Percentiles rank a stretch among this genome's conserved stretches.
Conservation (phyloP, 1,139 yeast genomes). For the Meyerozyma carpophila region DNA sequence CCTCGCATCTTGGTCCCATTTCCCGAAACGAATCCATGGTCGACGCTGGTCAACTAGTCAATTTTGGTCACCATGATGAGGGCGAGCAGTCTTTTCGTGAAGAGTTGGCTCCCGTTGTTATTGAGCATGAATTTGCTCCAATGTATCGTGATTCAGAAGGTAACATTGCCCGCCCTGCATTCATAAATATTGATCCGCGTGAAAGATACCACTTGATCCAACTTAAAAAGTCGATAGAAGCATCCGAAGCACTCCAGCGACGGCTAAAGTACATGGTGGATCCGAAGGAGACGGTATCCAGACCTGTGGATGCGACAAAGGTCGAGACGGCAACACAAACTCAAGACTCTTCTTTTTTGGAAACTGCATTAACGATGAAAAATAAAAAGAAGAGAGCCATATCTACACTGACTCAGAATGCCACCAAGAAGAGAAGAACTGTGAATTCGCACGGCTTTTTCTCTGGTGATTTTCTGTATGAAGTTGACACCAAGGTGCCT, state of each 20-base stretch:
- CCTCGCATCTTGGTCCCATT: conserved; percentile 1
- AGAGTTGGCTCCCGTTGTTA: conserved; percentile 4
- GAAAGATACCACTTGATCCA: conserved; percentile 41
- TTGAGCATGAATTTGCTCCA: conserved; percentile 29
- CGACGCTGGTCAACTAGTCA: conserved; percentile 1
- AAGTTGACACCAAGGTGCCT: conserved; percentile 14
- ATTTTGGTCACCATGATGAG: conserved; percentile 2
- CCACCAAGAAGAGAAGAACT: conserved; percentile 11
- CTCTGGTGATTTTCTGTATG: conserved; percentile 35
- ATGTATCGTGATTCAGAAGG: conserved; percentile 32
- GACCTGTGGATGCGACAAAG: conserved; percentile 9
- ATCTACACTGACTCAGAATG: conserved; percentile 1
- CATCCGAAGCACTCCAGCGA: conserved; percentile 27
- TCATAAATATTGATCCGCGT: conserved; percentile 39
- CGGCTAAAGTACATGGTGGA: conserved; percentile 35
- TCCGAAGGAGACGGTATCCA: conserved; percentile 35
- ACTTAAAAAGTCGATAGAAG: conserved; percentile 33
- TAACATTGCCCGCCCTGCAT: conserved; percentile 41
- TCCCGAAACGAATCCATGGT: conserved; percentile 3
- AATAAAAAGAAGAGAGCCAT: conserved; percentile 7
- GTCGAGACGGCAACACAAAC: conserved; percentile 44
- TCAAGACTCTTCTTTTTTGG: conserved; percentile 25
- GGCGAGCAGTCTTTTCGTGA: conserved; percentile 1
- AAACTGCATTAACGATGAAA: conserved; percentile 20
- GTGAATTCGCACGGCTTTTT: conserved; percentile 21